Base-by-base conservation (phyloP, 768 basidiomycete genomes). In the Amanita thiersii region DNA sequence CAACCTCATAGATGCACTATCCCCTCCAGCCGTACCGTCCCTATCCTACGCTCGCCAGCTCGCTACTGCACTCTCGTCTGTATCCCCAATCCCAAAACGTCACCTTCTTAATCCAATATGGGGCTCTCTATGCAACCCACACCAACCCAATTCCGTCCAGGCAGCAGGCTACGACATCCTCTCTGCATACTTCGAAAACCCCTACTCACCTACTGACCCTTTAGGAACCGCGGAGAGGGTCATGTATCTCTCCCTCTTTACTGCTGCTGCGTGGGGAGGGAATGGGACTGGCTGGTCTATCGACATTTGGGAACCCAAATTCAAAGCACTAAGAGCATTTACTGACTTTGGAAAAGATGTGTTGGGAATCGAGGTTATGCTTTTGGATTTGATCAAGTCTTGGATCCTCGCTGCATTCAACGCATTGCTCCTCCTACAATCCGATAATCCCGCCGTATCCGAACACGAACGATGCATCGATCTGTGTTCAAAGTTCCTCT, bases 321-420 rank as follows among this genome's bases (percentile, higher is more conserved):
- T 81, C 52, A 80, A 77, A 47, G 83, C 85, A 1, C 63, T 87
- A 1, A 61, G 72, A 3, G 74, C 81, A 2, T 65, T 89, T 39
- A 81, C 81, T 25, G 71, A 66, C 46, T 72, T 64, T 29, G 83
- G 81, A 4, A 51, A 61, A 2, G 77, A 83, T 34, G 70, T 79
- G 20, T 59, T 75, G 25, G 85, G 85, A 14, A 72, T 85, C 50
- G 86, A 87, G 56, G 55, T 63, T 5, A 60, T 65, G 26, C 53
- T 86, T 24, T 59, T 86, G 18, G 60, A 66, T 29, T 56, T 80
- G 36, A 61, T 86, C 31, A 73, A 74, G 48, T 55, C 65, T 5
- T 89, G 85, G 83, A 79, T 85, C 24, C 64, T 73, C 37, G 72
- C 70, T 11, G 80, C 79, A 6, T 85, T 83, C 44, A 71, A 76